Evolutionary conservation across 306 rosid species (phyloP).

Genomic region (Malus sieversii): DNA sequence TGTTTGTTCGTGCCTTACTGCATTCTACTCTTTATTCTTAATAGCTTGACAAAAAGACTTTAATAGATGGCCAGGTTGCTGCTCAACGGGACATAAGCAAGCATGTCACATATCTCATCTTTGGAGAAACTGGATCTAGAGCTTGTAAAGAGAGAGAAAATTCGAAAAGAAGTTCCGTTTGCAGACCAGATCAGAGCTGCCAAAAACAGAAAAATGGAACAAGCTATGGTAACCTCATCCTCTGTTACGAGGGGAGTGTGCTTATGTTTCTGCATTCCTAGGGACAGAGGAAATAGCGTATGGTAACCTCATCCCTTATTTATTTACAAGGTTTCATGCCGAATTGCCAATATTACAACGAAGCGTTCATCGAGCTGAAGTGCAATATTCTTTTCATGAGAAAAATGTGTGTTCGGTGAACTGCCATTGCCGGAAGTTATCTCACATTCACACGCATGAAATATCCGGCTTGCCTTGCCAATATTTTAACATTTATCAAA

Average conservation of each 20-base stretch:
- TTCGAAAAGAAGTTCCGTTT: slow-evolving; percentile 45
- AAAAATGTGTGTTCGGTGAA: too few relatives aligned
- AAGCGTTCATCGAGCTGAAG: neutral
- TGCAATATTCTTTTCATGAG: neutral
- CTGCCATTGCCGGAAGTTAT: too few relatives aligned
- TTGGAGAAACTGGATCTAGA: slow-evolving; percentile 58
- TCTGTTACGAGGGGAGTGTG: slow-evolving; percentile 2
- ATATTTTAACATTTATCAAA: neutral
- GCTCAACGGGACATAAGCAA: slow-evolving; percentile 13
- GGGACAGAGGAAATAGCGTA: neutral
- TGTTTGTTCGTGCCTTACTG: neutral
- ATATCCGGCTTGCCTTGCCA: too few relatives aligned
- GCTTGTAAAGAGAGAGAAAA: slow-evolving; percentile 45
- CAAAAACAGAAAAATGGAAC: slow-evolving; percentile 40
- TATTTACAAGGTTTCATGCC: neutral
- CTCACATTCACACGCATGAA: too few relatives aligned
- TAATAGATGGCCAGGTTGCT: slow-evolving; percentile 17
- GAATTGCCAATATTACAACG: neutral
- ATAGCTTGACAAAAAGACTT: slow-evolving; percentile 41
- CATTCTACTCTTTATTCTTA: slow-evolving; percentile 10
- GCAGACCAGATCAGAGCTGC: slow-evolving; percentile 54
- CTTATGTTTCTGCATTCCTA: slow-evolving; percentile 12
- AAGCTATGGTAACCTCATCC: slow-evolving; percentile 19
- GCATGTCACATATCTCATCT: slow-evolving; percentile 27
- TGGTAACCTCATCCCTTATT: neutral